Evolutionary conservation across 78 protist species (phyloP), one percentile per base, ranked within the genome.

Genomic region (Reticulomyxa filosa): DNA sequence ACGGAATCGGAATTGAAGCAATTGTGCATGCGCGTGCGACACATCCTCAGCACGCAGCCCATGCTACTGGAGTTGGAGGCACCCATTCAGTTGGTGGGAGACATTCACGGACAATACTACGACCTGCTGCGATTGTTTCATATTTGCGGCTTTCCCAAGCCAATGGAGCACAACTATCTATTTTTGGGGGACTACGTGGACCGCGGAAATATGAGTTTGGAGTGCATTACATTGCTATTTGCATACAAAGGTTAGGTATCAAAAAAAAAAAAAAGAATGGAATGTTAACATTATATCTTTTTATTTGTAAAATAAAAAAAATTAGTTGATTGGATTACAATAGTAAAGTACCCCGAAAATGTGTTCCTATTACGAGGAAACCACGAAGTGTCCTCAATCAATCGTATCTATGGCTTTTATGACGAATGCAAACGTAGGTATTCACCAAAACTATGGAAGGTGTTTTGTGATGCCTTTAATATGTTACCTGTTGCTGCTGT

Each of bases 401-500:
- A 70, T 13, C 38, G 79, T 25, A 57, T 74, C 48, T 74, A 74
- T 35, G 79, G 79, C 35, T 74, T 74, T 10, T 74, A 69, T 55
- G 74, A 68, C 36, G 79, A 74, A 4, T 67, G 66, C 75, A 95
- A 95, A 70, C 76, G 98, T 33, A 73, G 99, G 46, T 96, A 86
- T 83, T 78, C 65, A 80, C 50, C 86, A 50, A 89, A 83, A 75
- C 78, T 93, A 33, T 96, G 98, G 98, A 88, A 88, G 65, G 79
- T 88, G 4, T 88, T 90, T 77, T 81, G 89, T 3, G 97, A 90
- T 71, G 83, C 88, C 64, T 96, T 93, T 83, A 90, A 96, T 79
- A 85, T 88, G 75, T 75, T 96, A 55, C 99, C 98, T 59, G 76
- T 93, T 6, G 90, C 94, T 1, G 97, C 98, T 13, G 70, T 92